phyloP scores from a whole-genome alignment of 75 land plant genomes.

The Cryptomeria japonica region DNA sequence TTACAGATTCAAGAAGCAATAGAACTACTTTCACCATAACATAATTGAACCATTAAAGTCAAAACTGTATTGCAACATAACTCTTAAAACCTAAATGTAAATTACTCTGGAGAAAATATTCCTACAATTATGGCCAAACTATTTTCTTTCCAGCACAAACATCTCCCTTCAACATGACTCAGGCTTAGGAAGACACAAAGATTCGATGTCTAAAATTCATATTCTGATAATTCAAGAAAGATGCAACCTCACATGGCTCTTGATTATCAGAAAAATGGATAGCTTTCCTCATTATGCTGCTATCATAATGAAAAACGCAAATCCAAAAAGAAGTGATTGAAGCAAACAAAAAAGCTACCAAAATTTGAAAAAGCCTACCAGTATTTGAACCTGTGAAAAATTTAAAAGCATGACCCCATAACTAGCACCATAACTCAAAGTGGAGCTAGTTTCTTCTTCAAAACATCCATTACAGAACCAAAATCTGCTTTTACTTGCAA shows the following conservation, averaged over 20 bases:
- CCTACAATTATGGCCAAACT: neutral
- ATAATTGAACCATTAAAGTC: neutral
- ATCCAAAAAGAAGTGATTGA: neutral
- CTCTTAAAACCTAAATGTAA: neutral
- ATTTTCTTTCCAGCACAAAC: neutral
- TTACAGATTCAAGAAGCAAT: neutral
- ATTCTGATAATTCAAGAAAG: neutral
- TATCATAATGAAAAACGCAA: neutral
- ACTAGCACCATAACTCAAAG: neutral
- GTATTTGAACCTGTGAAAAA: neutral
- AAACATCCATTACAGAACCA: constrained; percentile 91
- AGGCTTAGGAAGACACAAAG: neutral
- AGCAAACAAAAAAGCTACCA: neutral
- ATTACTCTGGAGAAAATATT: neutral
- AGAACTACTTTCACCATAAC: neutral
- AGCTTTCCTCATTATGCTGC: neutral
- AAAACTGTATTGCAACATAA: neutral
- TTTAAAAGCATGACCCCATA: neutral
- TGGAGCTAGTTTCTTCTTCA: constrained; percentile 52
- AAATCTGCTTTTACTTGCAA: constrained; percentile 81
- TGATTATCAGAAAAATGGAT: neutral
- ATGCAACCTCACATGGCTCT: neutral
- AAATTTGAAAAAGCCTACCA: neutral
- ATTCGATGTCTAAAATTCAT: neutral
- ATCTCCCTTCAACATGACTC: neutral